Evolutionary conservation across 768 basidiomycete species (phyloP).

Genomic region (Ramaria rubella): DNA sequence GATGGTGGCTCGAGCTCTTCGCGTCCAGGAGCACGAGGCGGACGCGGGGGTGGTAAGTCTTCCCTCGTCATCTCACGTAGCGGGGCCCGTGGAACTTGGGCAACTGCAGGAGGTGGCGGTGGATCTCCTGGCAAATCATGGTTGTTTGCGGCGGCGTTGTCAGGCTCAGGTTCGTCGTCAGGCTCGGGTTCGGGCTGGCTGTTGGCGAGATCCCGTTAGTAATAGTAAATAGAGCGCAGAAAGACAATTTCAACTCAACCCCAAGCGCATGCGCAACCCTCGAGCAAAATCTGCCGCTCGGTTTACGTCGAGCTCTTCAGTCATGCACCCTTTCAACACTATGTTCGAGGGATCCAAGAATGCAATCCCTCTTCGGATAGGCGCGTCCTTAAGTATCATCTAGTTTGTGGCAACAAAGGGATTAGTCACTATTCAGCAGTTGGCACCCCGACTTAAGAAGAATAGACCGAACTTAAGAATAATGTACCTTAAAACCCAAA

Average conservation of each 20-base stretch:
- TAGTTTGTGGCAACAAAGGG: constrained; percentile 24
- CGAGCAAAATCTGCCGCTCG: constrained; percentile 56
- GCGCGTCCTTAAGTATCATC: constrained; percentile 66
- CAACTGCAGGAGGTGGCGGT: constrained; percentile 14
- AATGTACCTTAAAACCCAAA: constrained; percentile 72
- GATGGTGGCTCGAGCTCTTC: constrained; percentile 36
- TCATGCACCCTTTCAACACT: constrained; percentile 50
- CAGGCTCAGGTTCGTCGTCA: constrained; percentile 5
- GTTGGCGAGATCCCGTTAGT: neutral
- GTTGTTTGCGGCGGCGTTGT: neutral
- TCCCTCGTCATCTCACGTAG: constrained; percentile 22
- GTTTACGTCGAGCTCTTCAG: constrained; percentile 55
- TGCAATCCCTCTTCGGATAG: constrained; percentile 61
- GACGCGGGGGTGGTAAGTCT: constrained; percentile 21
- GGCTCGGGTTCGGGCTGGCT: constrained; percentile 8
- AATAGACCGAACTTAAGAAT: neutral
- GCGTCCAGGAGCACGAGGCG: constrained; percentile 18
- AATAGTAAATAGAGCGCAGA: neutral
- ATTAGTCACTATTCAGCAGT: constrained; percentile 3
- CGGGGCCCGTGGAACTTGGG: constrained; percentile 10
- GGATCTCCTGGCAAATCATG: neutral
- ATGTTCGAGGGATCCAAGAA: constrained; percentile 71
- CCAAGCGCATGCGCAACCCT: constrained; percentile 55
- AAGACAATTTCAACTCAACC: constrained; percentile 41
- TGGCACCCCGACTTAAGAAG: neutral